Conservation (phyloP, 2,329 filamentous ascomycete genomes). For the Berkeleyomyces basicola region DNA sequence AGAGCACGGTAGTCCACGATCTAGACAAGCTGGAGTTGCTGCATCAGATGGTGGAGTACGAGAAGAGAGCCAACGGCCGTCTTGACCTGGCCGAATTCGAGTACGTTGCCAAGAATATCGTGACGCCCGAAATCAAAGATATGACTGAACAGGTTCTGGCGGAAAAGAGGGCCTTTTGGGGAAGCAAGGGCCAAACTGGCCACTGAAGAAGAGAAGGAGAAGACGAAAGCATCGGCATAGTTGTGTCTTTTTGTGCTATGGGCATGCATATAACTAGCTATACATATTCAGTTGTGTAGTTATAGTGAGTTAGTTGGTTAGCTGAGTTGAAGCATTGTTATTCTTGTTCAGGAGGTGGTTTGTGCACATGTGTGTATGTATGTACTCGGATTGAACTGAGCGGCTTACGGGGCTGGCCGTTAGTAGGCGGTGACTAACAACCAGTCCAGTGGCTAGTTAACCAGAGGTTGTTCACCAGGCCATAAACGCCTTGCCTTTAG, state of each 20-base stretch:
- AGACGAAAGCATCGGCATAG: conserved; percentile 26
- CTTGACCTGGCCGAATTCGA: conserved; percentile 77
- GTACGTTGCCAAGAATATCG: conserved; percentile 57
- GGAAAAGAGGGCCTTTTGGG: conserved; percentile 65
- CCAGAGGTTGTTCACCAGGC: no score
- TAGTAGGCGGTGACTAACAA: no score
- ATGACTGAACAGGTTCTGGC: conserved; percentile 65
- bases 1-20: conserved; percentile 85
- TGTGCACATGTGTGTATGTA: not conserved
- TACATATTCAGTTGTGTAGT: not conserved
- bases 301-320: not conserved
- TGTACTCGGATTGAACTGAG: no score
- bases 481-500: not conserved
- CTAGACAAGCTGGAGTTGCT: conserved; percentile 94
- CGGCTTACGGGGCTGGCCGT: no score
- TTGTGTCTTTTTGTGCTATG: conserved; percentile 22
- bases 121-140: conserved; percentile 57
- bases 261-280: not conserved
- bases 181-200: conserved; percentile 20
- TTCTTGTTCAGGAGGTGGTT: not conserved
- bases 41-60: conserved; percentile 93
- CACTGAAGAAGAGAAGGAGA: conserved; percentile 16
- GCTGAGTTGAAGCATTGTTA: no score
- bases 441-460: no score
- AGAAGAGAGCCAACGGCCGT: conserved; percentile 48